Base-by-base conservation (phyloP, 768 basidiomycete genomes). In the Favolaschia claudopus region DNA sequence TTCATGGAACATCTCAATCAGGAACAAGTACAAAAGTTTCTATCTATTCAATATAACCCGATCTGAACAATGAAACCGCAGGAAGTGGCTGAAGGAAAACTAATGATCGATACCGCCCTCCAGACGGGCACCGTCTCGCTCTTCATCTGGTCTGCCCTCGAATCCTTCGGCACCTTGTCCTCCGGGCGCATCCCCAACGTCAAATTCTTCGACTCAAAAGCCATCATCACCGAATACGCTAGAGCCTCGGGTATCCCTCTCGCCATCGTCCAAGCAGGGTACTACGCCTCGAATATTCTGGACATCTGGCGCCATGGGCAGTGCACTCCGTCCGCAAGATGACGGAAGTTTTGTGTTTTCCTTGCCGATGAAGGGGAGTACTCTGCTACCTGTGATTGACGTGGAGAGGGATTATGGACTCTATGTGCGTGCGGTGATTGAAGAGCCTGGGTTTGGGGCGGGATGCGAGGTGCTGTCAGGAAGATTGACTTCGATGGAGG, bases 31-130 rank as follows among this genome's bases (percentile, higher is more conserved):
- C n/a, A n/a, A n/a, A n/a, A n/a, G n/a, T n/a, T n/a, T n/a, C n/a
- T 7, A 17, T 17, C 32, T 1, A 15, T n/a, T 20, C 28, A 29
- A 1, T 19, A 14, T 5, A 12, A 14, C n/a, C 24, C n/a, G 3
- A 25, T 10, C 22, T 15, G 9, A 9, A 17, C 12, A 14, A 13
- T 46, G 4, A 19, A 10, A 27, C 28, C n/a, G 43, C 43, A 45
- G 36, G 53, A 45, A 17, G n/a, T 34, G 7, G 53, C 40, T 13
- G 53, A 29, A 0, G 47, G 56, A 2, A 55, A 49, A 39, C n/a
- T 52, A 39, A 22, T 60, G 5, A 40, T 60, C 34, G 51, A 52
- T 36, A n/a, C 58, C 50, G 49, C 46, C 43, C 5, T 39, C 43
- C 20, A 13, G 31, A 5, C 15, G 31, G n/a, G 29, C 46, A 24